Percentiles rank a stretch among this genome's conserved stretches.
Evolutionary conservation across 2,329 filamentous ascomycete species (phyloP).

Genomic region (Hypoxylon sp.): DNA sequence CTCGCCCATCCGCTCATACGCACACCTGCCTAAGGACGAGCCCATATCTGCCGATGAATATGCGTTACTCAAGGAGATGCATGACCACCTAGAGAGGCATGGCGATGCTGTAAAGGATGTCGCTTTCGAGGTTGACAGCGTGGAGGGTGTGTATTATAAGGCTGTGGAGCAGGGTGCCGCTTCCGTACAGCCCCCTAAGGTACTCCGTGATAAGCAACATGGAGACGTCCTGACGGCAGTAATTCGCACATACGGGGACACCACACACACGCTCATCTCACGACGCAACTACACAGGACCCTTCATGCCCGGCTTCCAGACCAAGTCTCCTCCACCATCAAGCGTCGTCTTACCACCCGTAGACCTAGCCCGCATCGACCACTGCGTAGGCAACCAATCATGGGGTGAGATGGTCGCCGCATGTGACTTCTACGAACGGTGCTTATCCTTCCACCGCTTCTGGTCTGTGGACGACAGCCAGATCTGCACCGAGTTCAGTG

Average conservation of each 20-base stretch:
- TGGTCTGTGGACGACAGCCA: slow-evolving; percentile 96
- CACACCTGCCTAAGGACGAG: slow-evolving; percentile 70
- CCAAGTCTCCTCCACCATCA: slow-evolving; percentile 61
- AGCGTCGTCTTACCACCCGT: slow-evolving; percentile 72
- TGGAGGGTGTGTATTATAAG: slow-evolving; percentile 81
- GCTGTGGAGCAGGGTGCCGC: slow-evolving; percentile 77
- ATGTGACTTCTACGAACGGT: slow-evolving; percentile 84
- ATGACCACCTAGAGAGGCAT: slow-evolving; percentile 86
- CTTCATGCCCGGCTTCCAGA: slow-evolving; percentile 87
- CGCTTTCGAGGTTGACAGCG: slow-evolving; percentile 93
- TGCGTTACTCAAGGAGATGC: slow-evolving; percentile 78
- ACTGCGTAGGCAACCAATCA: slow-evolving; percentile 97
- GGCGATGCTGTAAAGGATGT: slow-evolving; percentile 97
- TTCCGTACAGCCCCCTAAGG: slow-evolving; percentile 73
- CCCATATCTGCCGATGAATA: slow-evolving; percentile 75
- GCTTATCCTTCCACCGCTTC: slow-evolving; percentile 94
- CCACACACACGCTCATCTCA: slow-evolving; percentile 91
- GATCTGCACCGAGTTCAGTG: slow-evolving; percentile 93
- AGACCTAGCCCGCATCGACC: slow-evolving; percentile 83
- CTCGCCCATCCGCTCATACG: slow-evolving; percentile 78
- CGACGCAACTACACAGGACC: slow-evolving; percentile 77
- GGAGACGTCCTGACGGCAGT: slow-evolving; percentile 81
- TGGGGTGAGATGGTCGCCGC: slow-evolving; percentile 87
- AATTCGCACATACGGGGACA: slow-evolving; percentile 94
- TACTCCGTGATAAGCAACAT: slow-evolving; percentile 68